Evolutionary conservation across 257 asterid genomes (phyloP).

Genomic region (Dorcoceras hygrometricum): DNA sequence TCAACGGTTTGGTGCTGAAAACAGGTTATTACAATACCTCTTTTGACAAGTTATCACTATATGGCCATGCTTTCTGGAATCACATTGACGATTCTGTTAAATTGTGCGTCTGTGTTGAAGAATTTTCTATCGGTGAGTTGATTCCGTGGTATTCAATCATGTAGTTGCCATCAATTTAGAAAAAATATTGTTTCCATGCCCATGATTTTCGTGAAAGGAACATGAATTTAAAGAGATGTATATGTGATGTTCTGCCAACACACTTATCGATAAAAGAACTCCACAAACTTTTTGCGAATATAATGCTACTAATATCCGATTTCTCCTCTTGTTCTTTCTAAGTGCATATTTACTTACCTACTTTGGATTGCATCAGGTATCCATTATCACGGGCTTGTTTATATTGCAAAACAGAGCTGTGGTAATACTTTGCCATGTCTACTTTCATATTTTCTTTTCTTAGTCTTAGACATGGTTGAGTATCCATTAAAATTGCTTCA

Average conservation of each 20-base stretch:
- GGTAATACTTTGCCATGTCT: slow-evolving; percentile 53
- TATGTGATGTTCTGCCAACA: neutral
- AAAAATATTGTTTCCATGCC: neutral
- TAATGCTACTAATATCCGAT: too few species aligned
- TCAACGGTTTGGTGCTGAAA: slow-evolving; percentile 8
- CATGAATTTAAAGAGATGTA: neutral
- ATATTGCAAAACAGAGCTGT: slow-evolving; percentile 78
- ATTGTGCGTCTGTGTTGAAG: slow-evolving; percentile 61
- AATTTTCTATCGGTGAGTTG: slow-evolving; percentile 65
- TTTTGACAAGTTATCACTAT: slow-evolving; percentile 70
- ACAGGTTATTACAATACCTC: slow-evolving; percentile 69
- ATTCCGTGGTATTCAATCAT: neutral
- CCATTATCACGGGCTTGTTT: slow-evolving; percentile 70
- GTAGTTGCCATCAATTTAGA: neutral
- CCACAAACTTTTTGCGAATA: too few species aligned
- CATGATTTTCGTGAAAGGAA: neutral
- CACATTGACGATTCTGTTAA: slow-evolving; percentile 41
- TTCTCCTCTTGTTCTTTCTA: neutral
- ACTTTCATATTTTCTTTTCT: neutral
- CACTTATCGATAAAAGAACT: too few species aligned
- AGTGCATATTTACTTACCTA: neutral
- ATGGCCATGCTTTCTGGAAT: slow-evolving; percentile 71
- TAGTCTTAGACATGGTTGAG: neutral
- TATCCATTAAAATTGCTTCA: neutral
- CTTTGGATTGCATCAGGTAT: slow-evolving; percentile 42